Evolutionary conservation across 176 grass and related monocot genomes (phyloP), one percentile per base, ranked within the genome.

Genomic region (Chrysopogon serrulatus): DNA sequence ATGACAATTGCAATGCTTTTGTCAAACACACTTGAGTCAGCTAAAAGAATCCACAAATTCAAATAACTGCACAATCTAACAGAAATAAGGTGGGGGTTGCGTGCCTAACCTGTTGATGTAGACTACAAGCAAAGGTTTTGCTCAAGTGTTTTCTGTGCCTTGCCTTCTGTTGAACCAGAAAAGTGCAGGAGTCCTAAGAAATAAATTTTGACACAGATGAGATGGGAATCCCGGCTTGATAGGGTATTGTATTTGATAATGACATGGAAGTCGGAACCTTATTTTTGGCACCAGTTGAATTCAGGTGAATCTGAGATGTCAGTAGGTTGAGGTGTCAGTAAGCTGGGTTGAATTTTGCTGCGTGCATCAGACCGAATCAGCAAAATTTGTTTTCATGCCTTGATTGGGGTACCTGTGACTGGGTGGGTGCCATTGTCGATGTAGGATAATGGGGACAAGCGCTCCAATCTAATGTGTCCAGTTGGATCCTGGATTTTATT

Each of bases 1-100:
- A 95, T 98, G 96, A 94, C 91, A 5, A 98, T 95, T 74, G 96
- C 96, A 11, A 95, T 98, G 93, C 83, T 98, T 84, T 74, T 98
- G 72, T 92, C 93, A 2, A 98, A 94, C 80, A 98, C 96, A 49
- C 86, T 98, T n/a, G 77, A 92, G 59, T 96, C 96, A 14, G 89
- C 93, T 5, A 96, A 92, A 90, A 91, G 93, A 41, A 92, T 87
- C 37, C 91, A 92, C 82, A 86, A 92, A 37, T 94, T 99, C 74
- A 89, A 98, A 49, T 94, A 86, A 89, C 81, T 57, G 73, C 15
- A 18, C 61, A 51, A 83, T 11, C 72, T 68, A 60, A 26, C 72
- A 76, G 4, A 48, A 19, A 49, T n/a, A 67, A 74, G 63, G 42
- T 73, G 1, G 19, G 23, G 1, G 9, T 32, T 59, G 65, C 32